Evolutionary conservation across 2,329 filamentous ascomycete species (phyloP), one percentile per base, ranked within the genome.

Genomic region (Paracorniculantispora psalliotae): DNA sequence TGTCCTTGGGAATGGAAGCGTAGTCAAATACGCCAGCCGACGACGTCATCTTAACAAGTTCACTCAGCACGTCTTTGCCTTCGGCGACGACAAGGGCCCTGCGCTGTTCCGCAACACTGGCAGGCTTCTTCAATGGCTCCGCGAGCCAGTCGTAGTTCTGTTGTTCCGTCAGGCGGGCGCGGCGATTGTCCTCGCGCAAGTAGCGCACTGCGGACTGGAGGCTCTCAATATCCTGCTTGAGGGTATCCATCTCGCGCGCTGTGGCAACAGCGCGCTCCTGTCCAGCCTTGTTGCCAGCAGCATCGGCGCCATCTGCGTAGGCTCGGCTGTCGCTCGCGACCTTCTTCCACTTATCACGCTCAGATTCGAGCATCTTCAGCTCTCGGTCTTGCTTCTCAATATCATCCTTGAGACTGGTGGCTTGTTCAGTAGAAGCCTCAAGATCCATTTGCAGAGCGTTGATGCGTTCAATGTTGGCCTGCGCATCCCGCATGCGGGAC

Each of bases 401-500:
- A 53, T 85, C 83, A 62, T 88, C 84, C 64, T 80, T 80, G 59
- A 89, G 79, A 54, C 79, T 77, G 8, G 73, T 70, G 26, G 81
- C 77, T 43, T 79, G 75, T 60, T 78, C 72, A 62, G 80, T 78
- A 26, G 82, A 78, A 19, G 79, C 75, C 51, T 80, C 79, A 25
- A 89, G 77, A 65, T 80, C 76, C 35, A 74, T 74, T 71, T 91
- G 88, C 13, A 91, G 78, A 57, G 85, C 84, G 21, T 78, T 77
- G 64, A 91, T 89, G 55, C 81, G 81, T 53, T 86, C 84, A 15
- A 89, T 85, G 73, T 93, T 92, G 69, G 89, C 86, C 63, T 86
- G 85, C 6, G 90, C 90, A 68, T 96, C 92, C 60, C 87, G 86
- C 87, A 94, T 92, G 59, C 91, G 83, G 8, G 90, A 90, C 72